Percentiles rank a stretch among this genome's conserved stretches.
Evolutionary conservation across 1,139 yeast species (phyloP).

Genomic region (Yamadazyma dushanensis): DNA sequence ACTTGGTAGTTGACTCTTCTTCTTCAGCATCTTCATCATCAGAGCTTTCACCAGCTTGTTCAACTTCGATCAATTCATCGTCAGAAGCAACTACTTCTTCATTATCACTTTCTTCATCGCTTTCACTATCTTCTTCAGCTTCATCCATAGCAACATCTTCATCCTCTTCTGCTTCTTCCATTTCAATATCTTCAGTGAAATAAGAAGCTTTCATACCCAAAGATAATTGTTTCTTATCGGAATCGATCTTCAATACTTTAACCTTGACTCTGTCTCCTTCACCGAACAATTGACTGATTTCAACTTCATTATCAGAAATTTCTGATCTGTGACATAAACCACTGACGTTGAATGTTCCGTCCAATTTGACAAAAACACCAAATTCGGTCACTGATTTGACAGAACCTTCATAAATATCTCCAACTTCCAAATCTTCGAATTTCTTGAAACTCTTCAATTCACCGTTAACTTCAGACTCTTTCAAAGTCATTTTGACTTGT

Average conservation of each 20-base stretch:
- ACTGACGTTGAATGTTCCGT: conserved; percentile 69
- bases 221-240: conserved; percentile 70
- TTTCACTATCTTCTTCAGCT: conserved; percentile 26
- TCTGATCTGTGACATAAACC: conserved; percentile 90
- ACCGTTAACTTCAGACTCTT: conserved; percentile 78
- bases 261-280: conserved; percentile 91
- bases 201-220: conserved; percentile 95
- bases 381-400: conserved; percentile 78
- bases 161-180: conserved; percentile 32
- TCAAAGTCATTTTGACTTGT: conserved; percentile 73
- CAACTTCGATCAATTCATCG: conserved; percentile 26
- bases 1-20: conserved; percentile 18
- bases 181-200: conserved; percentile 50
- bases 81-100: conserved; percentile 21
- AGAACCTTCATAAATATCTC: conserved; percentile 76
- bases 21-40: conserved; percentile 23
- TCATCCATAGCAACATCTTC: conserved; percentile 28
- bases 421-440: conserved; percentile 66
- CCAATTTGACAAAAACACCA: conserved; percentile 86
- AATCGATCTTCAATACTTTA: conserved; percentile 64
- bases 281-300: conserved; percentile 63
- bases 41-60: conserved; percentile 20
- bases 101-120: conserved; percentile 26
- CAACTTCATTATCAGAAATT: conserved; percentile 66
- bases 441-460: conserved; percentile 55